Conservation (phyloP, 345 rosid genomes). For the Mercurialis annua region DNA sequence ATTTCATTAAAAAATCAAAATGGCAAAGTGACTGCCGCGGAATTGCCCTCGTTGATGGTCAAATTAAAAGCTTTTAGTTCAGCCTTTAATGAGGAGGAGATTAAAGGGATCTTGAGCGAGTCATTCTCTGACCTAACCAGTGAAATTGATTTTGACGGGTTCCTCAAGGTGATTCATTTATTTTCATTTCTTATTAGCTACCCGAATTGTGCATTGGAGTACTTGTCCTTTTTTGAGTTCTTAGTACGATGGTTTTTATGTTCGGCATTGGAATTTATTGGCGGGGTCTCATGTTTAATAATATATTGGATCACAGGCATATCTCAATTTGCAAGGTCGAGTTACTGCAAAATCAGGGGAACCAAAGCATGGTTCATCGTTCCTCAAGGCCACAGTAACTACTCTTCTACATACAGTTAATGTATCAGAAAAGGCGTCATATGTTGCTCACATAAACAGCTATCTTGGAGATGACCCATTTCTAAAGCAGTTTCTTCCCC, state of each 20-base stretch:
- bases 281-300: constrained; percentile 20
- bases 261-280: neutral
- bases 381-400: constrained; percentile 65
- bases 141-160: constrained; percentile 71
- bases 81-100: constrained; percentile 59
- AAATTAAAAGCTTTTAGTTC: constrained; percentile 59
- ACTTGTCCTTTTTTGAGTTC: neutral
- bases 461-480: constrained; percentile 86
- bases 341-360: constrained; percentile 55
- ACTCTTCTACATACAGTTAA: constrained; percentile 69
- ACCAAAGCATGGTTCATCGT: constrained; percentile 60
- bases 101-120: constrained; percentile 44
- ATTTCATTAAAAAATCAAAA: constrained; percentile 50
- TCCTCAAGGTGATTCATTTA: constrained; percentile 60
- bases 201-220: neutral
- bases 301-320: constrained; percentile 46
- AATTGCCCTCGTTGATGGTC: constrained; percentile 58
- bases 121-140: constrained; percentile 33
- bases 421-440: constrained; percentile 73
- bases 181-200: neutral
- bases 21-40: constrained; percentile 53
- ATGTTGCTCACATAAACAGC: constrained; percentile 86
- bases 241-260: neutral
- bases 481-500: constrained; percentile 83
- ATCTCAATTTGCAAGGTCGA: constrained; percentile 57